Conservation (phyloP, 257 asterid genomes). For the Orobanche coerulescens region DNA sequence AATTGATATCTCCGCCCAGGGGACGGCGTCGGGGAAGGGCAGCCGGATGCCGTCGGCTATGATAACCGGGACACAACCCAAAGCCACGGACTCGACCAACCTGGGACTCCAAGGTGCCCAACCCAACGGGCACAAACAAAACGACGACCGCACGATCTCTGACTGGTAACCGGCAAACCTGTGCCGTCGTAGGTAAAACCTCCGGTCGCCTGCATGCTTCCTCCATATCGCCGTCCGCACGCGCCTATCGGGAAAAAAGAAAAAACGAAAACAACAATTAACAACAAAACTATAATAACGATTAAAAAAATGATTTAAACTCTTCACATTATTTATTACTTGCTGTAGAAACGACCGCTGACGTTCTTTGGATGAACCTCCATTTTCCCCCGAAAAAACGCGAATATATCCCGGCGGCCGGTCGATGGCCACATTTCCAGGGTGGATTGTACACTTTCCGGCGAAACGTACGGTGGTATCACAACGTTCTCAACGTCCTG, state of each 20-base stretch:
- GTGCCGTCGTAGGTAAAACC: conserved; percentile 57
- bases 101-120: conserved; percentile 99
- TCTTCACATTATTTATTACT: conserved; percentile 30
- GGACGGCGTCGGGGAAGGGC: conserved; percentile 62
- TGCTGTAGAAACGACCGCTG: conserved; percentile 90
- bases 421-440: conserved; percentile 32
- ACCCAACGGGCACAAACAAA: conserved; percentile 77
- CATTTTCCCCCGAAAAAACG: conserved; percentile 92
- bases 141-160: conserved; percentile 60
- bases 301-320: too few species aligned
- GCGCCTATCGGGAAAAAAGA: conserved; percentile 27
- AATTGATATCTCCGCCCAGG: conserved; percentile 65
- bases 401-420: conserved; percentile 67
- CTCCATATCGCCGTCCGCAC: conserved; percentile 61
- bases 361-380: conserved; percentile 85
- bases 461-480: conserved; percentile 75
- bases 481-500: conserved; percentile 73
- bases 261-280: not conserved
- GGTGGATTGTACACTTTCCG: conserved; percentile 51
- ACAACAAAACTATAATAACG: too few species aligned
- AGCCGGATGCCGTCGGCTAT: conserved; percentile 75
- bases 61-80: conserved; percentile 84
- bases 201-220: conserved; percentile 50
- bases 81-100: conserved; percentile 70
- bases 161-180: conserved; percentile 70